Percentiles rank a stretch among this genome's conserved stretches.
phyloP scores from a whole-genome alignment of 805 yeast species.

The Saccharomycopsis selenospora region DNA sequence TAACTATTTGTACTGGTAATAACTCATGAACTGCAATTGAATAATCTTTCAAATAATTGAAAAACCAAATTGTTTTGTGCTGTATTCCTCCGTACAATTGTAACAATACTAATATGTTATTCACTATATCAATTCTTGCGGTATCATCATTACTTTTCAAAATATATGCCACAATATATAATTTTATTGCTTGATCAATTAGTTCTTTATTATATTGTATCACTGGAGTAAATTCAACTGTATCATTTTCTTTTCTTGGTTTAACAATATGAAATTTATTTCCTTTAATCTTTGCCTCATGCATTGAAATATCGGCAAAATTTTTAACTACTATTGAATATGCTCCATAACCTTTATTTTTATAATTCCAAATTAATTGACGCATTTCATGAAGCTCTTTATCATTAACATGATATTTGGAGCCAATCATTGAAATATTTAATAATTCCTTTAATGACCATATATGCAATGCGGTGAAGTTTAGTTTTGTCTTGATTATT shows the following conservation, averaged over 20 bases:
- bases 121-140: conserved; percentile 28
- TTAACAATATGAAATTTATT: neutral
- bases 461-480: neutral
- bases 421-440: neutral
- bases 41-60: conserved; percentile 32
- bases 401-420: neutral
- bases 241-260: neutral
- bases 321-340: neutral
- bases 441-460: neutral
- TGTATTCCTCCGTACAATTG: conserved; percentile 40
- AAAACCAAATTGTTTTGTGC: conserved; percentile 36
- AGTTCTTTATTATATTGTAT: neutral
- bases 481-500: neutral
- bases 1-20: neutral
- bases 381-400: neutral
- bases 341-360: neutral
- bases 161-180: conserved; percentile 1
- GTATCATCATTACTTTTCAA: conserved; percentile 34
- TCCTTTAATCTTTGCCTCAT: neutral
- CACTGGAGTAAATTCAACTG: neutral
- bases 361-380: neutral
- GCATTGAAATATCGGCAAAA: neutral
- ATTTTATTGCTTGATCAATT: neutral
- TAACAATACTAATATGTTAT: conserved; percentile 37
- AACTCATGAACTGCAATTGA: conserved; percentile 13